Evolutionary conservation across 345 rosid genomes (phyloP).

Genomic region (Salix udensis): DNA sequence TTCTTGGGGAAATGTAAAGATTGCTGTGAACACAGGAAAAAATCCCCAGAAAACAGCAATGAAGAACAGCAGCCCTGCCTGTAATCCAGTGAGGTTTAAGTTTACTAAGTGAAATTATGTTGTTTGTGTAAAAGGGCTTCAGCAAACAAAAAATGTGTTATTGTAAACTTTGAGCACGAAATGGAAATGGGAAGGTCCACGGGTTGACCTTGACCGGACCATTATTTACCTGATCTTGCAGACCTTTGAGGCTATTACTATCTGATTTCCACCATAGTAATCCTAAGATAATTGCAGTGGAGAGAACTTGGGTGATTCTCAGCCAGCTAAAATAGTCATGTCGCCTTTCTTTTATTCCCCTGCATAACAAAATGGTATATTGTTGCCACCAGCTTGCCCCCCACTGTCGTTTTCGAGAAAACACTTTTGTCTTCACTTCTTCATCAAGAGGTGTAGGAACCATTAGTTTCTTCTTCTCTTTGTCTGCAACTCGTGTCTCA

Average conservation of each 20-base stretch:
- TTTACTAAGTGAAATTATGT: not conserved
- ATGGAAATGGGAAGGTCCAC: not conserved
- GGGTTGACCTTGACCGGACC: not conserved
- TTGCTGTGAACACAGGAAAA: conserved; percentile 94
- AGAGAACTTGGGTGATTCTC: conserved; percentile 84
- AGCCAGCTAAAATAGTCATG: conserved; percentile 98
- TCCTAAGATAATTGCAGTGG: conserved; percentile 84
- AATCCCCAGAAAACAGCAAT: conserved; percentile 98
- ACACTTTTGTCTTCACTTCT: conserved; percentile 51
- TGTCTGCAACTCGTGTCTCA: conserved; percentile 64
- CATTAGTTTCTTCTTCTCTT: conserved; percentile 71
- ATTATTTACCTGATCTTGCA: conserved; percentile 77
- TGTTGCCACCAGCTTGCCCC: conserved; percentile 94
- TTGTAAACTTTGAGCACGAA: not conserved
- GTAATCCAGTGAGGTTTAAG: conserved; percentile 29
- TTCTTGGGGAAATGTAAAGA: conserved; percentile 97
- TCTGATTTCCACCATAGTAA: conserved; percentile 96
- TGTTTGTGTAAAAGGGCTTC: not conserved
- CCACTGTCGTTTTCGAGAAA: conserved; percentile 65
- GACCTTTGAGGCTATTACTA: conserved; percentile 46
- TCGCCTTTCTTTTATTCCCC: conserved; percentile 84
- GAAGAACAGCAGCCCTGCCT: conserved; percentile 93
- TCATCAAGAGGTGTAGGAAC: conserved; percentile 69
- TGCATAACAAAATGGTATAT: conserved; percentile 59
- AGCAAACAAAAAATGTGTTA: not conserved